Evolutionary conservation across 495 filamentous ascomycete genomes (phyloP).

Genomic region (Xylaria scruposa): DNA sequence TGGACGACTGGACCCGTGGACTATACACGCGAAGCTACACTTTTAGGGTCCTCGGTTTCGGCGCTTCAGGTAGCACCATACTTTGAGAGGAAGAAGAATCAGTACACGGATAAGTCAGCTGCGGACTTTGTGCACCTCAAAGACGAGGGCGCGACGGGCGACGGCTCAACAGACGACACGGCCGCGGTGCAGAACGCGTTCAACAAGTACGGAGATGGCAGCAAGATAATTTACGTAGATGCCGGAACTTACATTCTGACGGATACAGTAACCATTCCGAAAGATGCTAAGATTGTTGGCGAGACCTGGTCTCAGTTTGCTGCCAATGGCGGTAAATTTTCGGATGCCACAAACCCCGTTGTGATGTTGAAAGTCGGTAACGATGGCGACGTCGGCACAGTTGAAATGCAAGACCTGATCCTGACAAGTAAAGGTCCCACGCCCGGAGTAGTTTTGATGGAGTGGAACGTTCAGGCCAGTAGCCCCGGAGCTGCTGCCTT

Average conservation of each 20-base stretch:
- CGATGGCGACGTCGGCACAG: slow-evolving; percentile 56
- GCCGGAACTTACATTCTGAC: slow-evolving; percentile 50
- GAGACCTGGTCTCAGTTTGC: slow-evolving; percentile 56
- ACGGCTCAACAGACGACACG: slow-evolving; percentile 44
- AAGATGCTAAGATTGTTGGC: slow-evolving; percentile 54
- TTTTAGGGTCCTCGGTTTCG: slow-evolving; percentile 5
- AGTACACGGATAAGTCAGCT: slow-evolving; percentile 62
- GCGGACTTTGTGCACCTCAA: slow-evolving; percentile 43
- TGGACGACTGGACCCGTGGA: slow-evolving; percentile 1
- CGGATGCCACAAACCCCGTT: slow-evolving; percentile 53
- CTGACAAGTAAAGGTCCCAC: slow-evolving; percentile 49
- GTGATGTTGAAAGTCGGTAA: slow-evolving; percentile 60
- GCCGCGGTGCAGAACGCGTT: slow-evolving; percentile 34
- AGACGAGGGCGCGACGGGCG: slow-evolving; percentile 34
- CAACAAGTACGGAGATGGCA: slow-evolving; percentile 24
- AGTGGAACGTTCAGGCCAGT: slow-evolving; percentile 32
- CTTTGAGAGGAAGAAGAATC: slow-evolving; percentile 71
- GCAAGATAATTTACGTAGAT: slow-evolving; percentile 74
- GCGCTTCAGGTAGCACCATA: slow-evolving; percentile 40
- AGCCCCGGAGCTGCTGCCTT: slow-evolving; percentile 60
- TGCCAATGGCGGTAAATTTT: slow-evolving; percentile 55
- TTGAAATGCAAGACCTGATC: slow-evolving; percentile 64
- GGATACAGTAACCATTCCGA: slow-evolving; percentile 56
- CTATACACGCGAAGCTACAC: slow-evolving; percentile 18
- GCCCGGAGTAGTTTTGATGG: slow-evolving; percentile 47